Evolutionary conservation across 169 alveolate genomes (phyloP), one percentile per base, ranked within the genome.

Genomic region (Theileria luwenshuni): DNA sequence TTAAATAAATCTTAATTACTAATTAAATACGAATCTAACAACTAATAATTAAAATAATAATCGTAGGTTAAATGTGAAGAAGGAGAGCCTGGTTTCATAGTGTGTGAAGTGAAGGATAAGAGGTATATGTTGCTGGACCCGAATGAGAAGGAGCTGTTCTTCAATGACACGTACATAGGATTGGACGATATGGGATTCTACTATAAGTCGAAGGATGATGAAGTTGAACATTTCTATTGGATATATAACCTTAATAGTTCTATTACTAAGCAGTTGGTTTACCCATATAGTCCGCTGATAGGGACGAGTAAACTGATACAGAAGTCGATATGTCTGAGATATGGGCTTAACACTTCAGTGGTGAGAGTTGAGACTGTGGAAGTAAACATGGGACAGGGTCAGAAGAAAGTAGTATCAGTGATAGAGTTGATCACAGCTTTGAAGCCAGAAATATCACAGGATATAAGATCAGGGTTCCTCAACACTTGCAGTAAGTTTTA

Each of bases 71-170:
- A 73, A 25, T 81, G 89, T 72, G 56, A 17, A 1, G 68, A 76
- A 21, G 67, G 81, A 0, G 89, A 81, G 62, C 89, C 85, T 12
- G 89, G 89, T 6, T 73, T 47, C 49, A 27, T 81, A 27, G 85
- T 81, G 25, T 81, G 89, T 48, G 54, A 74, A 47, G 73, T 32
- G 2, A 42, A 23, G 17, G 51, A 68, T 19, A 2, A 42, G 35
- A 7, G 52, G n/a, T 10, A 25, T 17, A 32, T 81, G 56, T 10
- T 72, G 28, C 51, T 65, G n/a, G 79, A 77, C 33, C 38, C 49
- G 41, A 65, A 79, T 41, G 7, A 41, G 15, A 15, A 28, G 13
- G 77, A 61, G 56, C 6, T 21, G 33, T 15, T 81, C 52, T 0
- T 59, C 17, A 67, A 81, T 32, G 81, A 75, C 51, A 79, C 87